A percentile compares a stretch with the other conserved stretches of the same genome.
phyloP scores from a whole-genome alignment of 805 yeast genomes.

The Wickerhamomyces canadensis region DNA sequence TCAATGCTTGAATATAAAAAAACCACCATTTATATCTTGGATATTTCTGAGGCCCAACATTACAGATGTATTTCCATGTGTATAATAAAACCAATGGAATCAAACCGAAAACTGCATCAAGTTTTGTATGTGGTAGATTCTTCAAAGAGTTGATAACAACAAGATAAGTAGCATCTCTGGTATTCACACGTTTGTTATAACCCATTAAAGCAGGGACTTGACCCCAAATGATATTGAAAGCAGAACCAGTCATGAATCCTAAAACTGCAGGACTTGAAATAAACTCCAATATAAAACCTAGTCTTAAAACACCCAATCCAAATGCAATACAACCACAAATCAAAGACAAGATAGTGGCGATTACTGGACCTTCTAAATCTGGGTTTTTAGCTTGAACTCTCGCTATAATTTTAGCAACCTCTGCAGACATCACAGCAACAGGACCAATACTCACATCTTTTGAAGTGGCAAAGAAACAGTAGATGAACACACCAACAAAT shows the following conservation, averaged over 20 bases:
- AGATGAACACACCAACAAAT: conserved; percentile 83
- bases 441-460: conserved; percentile 96
- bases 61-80: conserved; percentile 61
- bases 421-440: conserved; percentile 91
- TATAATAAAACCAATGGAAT: conserved; percentile 69
- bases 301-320: conserved; percentile 75
- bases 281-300: conserved; percentile 85
- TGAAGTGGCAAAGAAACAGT: conserved; percentile 89
- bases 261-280: conserved; percentile 88
- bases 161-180: conserved; percentile 63
- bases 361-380: conserved; percentile 51
- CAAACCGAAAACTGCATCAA: conserved; percentile 89
- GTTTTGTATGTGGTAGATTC: conserved; percentile 58
- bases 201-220: conserved; percentile 90
- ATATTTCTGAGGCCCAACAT: conserved; percentile 53
- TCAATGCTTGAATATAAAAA: conserved; percentile 69
- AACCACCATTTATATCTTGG: conserved; percentile 49
- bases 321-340: conserved; percentile 82
- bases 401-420: conserved; percentile 72
- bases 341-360: conserved; percentile 76
- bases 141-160: conserved; percentile 71
- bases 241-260: conserved; percentile 95
- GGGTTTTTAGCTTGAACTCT: conserved; percentile 51
- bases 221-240: conserved; percentile 74
- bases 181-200: conserved; percentile 55